phyloP scores from a whole-genome alignment of 768 basidiomycete species.

The Mycena epipterygia region DNA sequence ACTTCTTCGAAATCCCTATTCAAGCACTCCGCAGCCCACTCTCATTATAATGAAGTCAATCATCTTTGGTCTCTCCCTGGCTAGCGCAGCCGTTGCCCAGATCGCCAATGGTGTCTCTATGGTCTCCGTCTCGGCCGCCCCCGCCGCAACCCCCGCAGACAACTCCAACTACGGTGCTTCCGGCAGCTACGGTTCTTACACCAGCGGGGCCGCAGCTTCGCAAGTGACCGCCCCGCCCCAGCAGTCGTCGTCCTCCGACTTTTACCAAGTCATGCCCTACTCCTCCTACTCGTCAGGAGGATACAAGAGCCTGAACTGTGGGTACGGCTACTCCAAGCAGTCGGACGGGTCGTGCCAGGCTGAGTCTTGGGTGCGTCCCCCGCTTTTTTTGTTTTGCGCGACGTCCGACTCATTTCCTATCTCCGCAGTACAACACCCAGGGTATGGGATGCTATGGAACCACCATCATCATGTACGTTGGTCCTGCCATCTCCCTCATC shows the following conservation, averaged over 20 bases:
- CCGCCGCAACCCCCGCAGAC: slow-evolving; percentile 38
- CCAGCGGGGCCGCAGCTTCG: slow-evolving; percentile 43
- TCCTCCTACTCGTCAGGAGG: slow-evolving; percentile 71
- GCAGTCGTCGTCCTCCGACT: slow-evolving; percentile 49
- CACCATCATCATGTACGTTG: slow-evolving; percentile 66
- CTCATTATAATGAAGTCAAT: slow-evolving; percentile 75
- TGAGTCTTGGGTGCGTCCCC: slow-evolving; percentile 69
- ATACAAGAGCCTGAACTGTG: slow-evolving; percentile 75
- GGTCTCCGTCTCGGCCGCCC: slow-evolving; percentile 49
- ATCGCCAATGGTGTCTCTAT: slow-evolving; percentile 62
- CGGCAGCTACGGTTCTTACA: no score
- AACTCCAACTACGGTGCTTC: slow-evolving; percentile 43
- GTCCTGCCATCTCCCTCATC: not conserved
- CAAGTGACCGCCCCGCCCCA: slow-evolving; percentile 50
- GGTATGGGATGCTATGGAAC: slow-evolving; percentile 71
- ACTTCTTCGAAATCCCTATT: slow-evolving; percentile 52
- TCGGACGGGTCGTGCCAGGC: slow-evolving; percentile 67
- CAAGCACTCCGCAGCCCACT: slow-evolving; percentile 58
- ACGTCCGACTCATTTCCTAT: slow-evolving; percentile 7
- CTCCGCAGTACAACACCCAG: slow-evolving; percentile 51
- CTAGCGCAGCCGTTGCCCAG: slow-evolving; percentile 70
- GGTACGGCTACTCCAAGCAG: slow-evolving; percentile 75
- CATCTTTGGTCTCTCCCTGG: slow-evolving; percentile 70
- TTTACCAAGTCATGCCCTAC: slow-evolving; percentile 70
- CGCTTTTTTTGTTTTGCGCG: not conserved